Evolutionary conservation across 768 basidiomycete species (phyloP).

Genomic region (Leucosporidium scottii): DNA sequence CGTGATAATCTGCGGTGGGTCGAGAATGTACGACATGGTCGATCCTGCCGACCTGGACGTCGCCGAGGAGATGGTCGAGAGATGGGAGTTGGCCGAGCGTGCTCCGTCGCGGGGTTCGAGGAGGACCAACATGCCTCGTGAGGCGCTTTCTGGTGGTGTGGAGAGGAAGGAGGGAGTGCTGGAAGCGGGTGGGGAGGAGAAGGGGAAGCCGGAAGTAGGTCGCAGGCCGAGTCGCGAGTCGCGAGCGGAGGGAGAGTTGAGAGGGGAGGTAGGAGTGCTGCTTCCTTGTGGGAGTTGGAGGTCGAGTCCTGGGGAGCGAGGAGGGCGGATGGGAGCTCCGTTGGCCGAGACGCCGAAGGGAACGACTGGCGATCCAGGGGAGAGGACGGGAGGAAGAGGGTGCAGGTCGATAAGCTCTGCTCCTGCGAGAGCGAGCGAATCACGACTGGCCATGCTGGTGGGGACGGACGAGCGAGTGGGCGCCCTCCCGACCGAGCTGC

Average conservation of each 20-base stretch:
- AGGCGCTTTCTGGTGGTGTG: not conserved
- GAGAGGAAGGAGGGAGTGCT: not conserved
- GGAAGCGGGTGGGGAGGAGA: not conserved
- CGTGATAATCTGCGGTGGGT: slow-evolving; percentile 39
- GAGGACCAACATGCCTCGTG: slow-evolving; percentile 22
- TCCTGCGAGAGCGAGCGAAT: slow-evolving; percentile 25
- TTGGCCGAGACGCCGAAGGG: slow-evolving; percentile 18
- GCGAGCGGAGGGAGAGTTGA: slow-evolving; percentile 11
- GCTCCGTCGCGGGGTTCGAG: not conserved
- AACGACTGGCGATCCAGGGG: slow-evolving; percentile 16
- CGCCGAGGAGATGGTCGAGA: slow-evolving; percentile 26
- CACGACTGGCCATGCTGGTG: slow-evolving; percentile 27
- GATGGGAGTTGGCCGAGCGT: slow-evolving; percentile 11
- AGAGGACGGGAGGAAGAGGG: slow-evolving; percentile 26
- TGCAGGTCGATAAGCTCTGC: slow-evolving; percentile 29
- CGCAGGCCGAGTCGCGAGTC: slow-evolving; percentile 7
- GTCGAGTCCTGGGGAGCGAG: slow-evolving; percentile 37
- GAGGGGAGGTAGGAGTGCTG: not conserved
- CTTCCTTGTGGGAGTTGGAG: slow-evolving; percentile 31
- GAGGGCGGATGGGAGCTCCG: slow-evolving; percentile 34
- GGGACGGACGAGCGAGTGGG: slow-evolving; percentile 20
- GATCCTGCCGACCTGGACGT: slow-evolving; percentile 24
- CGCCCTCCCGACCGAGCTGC: not conserved
- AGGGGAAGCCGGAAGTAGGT: slow-evolving; percentile 15
- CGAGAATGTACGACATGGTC: slow-evolving; percentile 39